Percentiles rank a stretch among this genome's conserved stretches.
phyloP scores from a whole-genome alignment of 148 eudicot species.

The Simmondsia chinensis region DNA sequence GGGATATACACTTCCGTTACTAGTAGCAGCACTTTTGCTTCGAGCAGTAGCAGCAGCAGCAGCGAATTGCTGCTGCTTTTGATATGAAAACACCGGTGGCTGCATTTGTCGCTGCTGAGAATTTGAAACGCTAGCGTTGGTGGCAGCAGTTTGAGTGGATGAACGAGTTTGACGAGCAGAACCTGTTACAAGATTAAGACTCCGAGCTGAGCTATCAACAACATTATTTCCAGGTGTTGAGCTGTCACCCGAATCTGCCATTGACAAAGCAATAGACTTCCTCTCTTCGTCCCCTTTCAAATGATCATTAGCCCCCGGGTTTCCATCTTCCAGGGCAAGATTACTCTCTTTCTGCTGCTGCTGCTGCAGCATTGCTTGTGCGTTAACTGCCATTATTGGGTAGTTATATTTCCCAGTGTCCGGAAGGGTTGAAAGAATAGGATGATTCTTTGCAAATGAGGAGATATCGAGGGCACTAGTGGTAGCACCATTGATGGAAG shows the following conservation, averaged over 20 bases:
- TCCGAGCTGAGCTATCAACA: slow-evolving; percentile 64
- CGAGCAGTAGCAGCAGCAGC: slow-evolving; percentile 31
- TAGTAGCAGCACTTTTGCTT: slow-evolving; percentile 37
- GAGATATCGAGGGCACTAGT: slow-evolving; percentile 53
- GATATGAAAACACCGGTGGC: slow-evolving; percentile 26
- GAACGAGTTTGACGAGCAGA: slow-evolving; percentile 33
- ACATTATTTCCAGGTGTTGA: slow-evolving; percentile 33
- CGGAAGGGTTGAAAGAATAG: slow-evolving; percentile 46
- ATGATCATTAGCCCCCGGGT: slow-evolving; percentile 40
- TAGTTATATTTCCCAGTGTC: slow-evolving; percentile 52
- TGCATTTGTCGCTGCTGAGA: slow-evolving; percentile 55
- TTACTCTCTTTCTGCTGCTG: slow-evolving; percentile 58
- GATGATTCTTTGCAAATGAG: slow-evolving; percentile 58
- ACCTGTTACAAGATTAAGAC: slow-evolving; percentile 35
- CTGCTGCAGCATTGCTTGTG: slow-evolving; percentile 33
- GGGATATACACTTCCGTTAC: slow-evolving; percentile 48
- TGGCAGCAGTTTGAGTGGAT: slow-evolving; percentile 20
- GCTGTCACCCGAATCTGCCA: slow-evolving; percentile 50
- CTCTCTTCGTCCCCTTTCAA: slow-evolving; percentile 60
- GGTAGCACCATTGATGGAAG: slow-evolving; percentile 44
- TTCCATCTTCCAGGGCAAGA: slow-evolving; percentile 46
- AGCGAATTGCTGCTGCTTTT: slow-evolving; percentile 33
- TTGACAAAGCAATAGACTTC: slow-evolving; percentile 78
- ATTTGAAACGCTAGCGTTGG: slow-evolving; percentile 23
- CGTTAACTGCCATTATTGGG: slow-evolving; percentile 53